phyloP scores from a whole-genome alignment of 352 stramenopile genomes.

The Globisporangium spiculum region DNA sequence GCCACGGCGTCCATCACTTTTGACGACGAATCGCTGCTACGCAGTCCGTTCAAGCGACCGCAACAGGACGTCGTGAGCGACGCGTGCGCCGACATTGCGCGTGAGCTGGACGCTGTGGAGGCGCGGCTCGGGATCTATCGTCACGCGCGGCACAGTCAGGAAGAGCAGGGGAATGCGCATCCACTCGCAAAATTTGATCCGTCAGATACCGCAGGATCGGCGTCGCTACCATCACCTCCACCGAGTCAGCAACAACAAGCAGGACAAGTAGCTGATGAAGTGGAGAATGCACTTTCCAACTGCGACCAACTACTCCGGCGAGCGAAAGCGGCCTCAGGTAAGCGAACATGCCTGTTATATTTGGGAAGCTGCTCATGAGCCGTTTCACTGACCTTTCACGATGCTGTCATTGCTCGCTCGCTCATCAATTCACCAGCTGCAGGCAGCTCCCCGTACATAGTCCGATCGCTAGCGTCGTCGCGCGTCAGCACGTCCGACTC shows the following conservation, averaged over 20 bases:
- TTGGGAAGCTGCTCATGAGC: neutral
- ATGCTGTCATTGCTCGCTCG: neutral
- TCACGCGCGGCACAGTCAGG: neutral
- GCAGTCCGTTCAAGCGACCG: conserved; percentile 1
- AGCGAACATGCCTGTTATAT: neutral
- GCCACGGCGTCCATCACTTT: conserved; percentile 8
- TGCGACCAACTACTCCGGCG: conserved; percentile 47
- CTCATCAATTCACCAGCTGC: neutral
- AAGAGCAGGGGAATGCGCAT: neutral
- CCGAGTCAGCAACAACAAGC: conserved; percentile 29
- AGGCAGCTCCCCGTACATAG: neutral
- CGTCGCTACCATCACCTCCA: conserved; percentile 2
- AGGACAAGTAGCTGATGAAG: conserved; percentile 45
- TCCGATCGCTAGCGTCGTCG: neutral
- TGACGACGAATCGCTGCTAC: neutral
- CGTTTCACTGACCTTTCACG: conserved; percentile 10
- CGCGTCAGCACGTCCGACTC: neutral
- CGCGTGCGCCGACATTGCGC: conserved; percentile 42
- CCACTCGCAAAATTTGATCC: neutral
- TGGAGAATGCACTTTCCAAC: conserved; percentile 48
- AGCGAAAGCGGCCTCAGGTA: conserved; percentile 14
- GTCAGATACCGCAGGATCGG: neutral
- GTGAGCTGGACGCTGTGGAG: conserved; percentile 38
- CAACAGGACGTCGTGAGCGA: conserved; percentile 19
- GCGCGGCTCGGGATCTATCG: conserved; percentile 32